Evolutionary conservation across 176 grass and related monocot genomes (phyloP).

Genomic region (Carex parvula): DNA sequence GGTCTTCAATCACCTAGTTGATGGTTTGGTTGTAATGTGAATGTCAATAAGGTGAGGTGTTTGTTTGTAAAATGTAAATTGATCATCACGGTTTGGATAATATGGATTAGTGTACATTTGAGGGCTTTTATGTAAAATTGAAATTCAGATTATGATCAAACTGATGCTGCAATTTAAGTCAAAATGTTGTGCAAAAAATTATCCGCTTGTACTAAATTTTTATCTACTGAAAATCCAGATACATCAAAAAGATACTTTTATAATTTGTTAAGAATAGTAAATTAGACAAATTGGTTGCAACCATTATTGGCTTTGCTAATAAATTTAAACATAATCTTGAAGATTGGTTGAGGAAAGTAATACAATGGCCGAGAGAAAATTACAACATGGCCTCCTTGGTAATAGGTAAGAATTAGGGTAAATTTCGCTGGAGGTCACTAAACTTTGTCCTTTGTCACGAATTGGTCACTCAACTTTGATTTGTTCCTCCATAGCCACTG

Average conservation of each 20-base stretch:
- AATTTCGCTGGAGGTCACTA: no score
- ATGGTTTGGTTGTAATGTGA: constrained; percentile 13
- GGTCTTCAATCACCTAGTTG: neutral
- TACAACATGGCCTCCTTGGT: no score
- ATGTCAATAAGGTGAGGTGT: neutral
- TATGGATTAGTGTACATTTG: neutral
- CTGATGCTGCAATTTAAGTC: neutral
- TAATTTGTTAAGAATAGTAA: no score
- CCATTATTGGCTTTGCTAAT: neutral
- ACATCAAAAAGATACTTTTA: neutral
- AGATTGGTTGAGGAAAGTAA: neutral
- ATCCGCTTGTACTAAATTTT: neutral
- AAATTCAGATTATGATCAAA: neutral
- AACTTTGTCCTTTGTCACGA: no score
- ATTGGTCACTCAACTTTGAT: no score
- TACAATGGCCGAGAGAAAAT: no score
- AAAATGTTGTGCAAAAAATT: neutral
- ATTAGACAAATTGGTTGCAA: neutral
- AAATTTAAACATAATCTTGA: neutral
- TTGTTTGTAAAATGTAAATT: neutral
- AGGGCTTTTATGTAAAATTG: neutral
- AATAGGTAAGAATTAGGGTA: no score
- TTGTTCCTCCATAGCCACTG: no score
- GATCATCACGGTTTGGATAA: neutral
- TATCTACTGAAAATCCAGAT: no score